phyloP scores from a whole-genome alignment of 331 rosid species.

The Malus hybrid region DNA sequence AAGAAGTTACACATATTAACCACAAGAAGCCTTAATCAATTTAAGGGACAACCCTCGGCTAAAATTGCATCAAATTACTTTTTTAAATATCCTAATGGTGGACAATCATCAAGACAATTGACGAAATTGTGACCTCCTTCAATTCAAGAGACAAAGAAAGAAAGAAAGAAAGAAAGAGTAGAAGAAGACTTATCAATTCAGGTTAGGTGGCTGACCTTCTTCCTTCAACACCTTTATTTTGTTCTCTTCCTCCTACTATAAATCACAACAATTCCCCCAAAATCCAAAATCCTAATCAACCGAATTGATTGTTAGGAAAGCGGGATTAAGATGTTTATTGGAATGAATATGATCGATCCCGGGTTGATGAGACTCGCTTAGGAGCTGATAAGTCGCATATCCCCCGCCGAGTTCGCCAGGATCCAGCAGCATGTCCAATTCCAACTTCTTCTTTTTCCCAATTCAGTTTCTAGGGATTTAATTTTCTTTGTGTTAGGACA shows the following conservation, averaged over 20 bases:
- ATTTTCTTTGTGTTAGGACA: not conserved
- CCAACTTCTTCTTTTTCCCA: not conserved
- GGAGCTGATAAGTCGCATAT: slow-evolving; percentile 97
- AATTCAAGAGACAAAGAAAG: too few species aligned
- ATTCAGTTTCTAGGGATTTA: not conserved
- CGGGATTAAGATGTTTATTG: slow-evolving; percentile 32
- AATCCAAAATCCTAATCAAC: not conserved
- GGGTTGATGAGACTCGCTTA: slow-evolving; percentile 75
- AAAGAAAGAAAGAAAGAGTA: too few species aligned
- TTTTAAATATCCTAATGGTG: too few species aligned
- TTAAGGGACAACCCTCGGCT: too few species aligned
- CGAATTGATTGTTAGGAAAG: not conserved
- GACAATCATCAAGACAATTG: too few species aligned
- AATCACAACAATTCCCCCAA: not conserved
- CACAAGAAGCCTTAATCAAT: too few species aligned
- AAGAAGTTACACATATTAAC: too few species aligned
- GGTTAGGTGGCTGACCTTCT: slow-evolving; percentile 35
- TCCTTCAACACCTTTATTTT: slow-evolving; percentile 14
- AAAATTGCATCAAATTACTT: too few species aligned
- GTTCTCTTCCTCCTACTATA: not conserved
- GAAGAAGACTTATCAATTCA: not conserved
- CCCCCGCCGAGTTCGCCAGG: slow-evolving; percentile 78
- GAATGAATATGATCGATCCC: slow-evolving; percentile 79
- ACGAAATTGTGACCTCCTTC: too few species aligned
- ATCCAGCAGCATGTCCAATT: slow-evolving; percentile 74